phyloP scores from a whole-genome alignment of 2,329 filamentous ascomycete genomes.

The Beauveria rudraprayagi region DNA sequence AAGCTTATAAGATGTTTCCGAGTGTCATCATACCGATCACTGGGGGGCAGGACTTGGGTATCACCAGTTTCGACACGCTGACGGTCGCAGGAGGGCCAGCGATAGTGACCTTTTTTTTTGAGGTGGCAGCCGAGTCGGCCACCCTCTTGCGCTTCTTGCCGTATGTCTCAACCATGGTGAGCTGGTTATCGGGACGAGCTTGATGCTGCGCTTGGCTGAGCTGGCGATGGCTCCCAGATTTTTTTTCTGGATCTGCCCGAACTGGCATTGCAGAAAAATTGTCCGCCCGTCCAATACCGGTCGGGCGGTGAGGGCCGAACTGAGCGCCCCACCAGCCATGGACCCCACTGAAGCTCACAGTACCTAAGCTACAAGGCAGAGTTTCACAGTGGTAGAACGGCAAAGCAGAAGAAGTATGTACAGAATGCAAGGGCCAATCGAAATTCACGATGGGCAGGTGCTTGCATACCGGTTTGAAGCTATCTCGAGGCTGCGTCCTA shows the following conservation, averaged over 20 bases:
- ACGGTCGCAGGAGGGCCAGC: constrained; percentile 32
- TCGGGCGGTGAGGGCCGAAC: constrained; percentile 15
- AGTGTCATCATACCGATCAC: constrained; percentile 38
- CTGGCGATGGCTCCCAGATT: constrained; percentile 20
- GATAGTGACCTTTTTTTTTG: constrained; percentile 46
- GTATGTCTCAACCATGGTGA: constrained; percentile 30
- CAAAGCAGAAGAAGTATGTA: neutral
- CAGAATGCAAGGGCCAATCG: no score
- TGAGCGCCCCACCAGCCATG: constrained; percentile 5
- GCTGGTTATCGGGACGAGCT: neutral
- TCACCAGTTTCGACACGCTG: constrained; percentile 38
- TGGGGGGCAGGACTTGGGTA: constrained; percentile 40
- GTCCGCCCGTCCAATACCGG: constrained; percentile 14
- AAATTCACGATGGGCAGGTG: no score
- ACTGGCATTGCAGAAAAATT: constrained; percentile 15
- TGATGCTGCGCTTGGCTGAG: constrained; percentile 15
- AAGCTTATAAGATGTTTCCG: neutral
- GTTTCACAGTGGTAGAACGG: neutral
- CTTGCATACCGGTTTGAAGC: neutral
- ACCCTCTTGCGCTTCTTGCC: constrained; percentile 48
- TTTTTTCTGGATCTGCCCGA: constrained; percentile 22
- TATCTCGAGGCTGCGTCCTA: neutral
- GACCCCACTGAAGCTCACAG: constrained; percentile 2
- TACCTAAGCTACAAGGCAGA: neutral
- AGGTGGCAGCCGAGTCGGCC: constrained; percentile 31